These are phyloP conservation scores for Gilbertella persicaria DNA, from an alignment of 371 early-diverging fungal species.

Conservation along the genomic window DNA sequence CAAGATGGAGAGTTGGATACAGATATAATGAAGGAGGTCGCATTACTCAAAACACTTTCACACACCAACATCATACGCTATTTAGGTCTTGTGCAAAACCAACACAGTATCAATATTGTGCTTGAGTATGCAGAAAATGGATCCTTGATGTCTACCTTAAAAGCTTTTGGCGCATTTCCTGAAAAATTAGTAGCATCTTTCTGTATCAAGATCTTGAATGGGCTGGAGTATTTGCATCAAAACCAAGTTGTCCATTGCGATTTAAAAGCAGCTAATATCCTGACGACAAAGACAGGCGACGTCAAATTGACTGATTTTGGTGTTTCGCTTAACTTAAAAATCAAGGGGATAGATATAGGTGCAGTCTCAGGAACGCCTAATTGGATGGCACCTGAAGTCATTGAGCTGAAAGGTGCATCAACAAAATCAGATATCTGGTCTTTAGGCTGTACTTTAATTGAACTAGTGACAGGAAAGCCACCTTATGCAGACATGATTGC, in stretches of 20 bases:
- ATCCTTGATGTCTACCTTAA: constrained; percentile 84
- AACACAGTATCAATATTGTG: constrained; percentile 78
- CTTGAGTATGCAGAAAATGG: constrained; percentile 96
- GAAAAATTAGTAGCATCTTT: constrained; percentile 93
- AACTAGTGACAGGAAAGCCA: constrained; percentile 85
- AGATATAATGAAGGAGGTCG: constrained; percentile 68
- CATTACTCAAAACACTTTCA: constrained; percentile 68
- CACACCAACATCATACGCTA: constrained; percentile 90
- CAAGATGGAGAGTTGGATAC: constrained; percentile 65
- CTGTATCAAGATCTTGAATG: constrained; percentile 87
- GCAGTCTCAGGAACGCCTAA: constrained; percentile 89
- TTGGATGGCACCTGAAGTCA: constrained; percentile 99
- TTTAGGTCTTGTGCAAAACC: constrained; percentile 77
- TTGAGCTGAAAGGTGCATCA: constrained; percentile 79
- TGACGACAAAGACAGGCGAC: constrained; percentile 91
- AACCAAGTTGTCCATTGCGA: constrained; percentile 94
- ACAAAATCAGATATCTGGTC: constrained; percentile 92
- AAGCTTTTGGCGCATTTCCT: constrained; percentile 91
- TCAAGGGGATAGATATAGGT: constrained; percentile 64
- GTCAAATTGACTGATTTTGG: constrained; percentile 98
- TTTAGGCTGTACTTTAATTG: constrained; percentile 88
- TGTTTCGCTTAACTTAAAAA: constrained; percentile 79
- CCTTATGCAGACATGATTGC: constrained; percentile 80
- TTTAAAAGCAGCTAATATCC: constrained; percentile 94
- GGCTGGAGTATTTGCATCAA: constrained; percentile 89